Evolutionary conservation across 2,329 filamentous ascomycete species (phyloP).

Genomic region (Pestalotiopsis sp.): DNA sequence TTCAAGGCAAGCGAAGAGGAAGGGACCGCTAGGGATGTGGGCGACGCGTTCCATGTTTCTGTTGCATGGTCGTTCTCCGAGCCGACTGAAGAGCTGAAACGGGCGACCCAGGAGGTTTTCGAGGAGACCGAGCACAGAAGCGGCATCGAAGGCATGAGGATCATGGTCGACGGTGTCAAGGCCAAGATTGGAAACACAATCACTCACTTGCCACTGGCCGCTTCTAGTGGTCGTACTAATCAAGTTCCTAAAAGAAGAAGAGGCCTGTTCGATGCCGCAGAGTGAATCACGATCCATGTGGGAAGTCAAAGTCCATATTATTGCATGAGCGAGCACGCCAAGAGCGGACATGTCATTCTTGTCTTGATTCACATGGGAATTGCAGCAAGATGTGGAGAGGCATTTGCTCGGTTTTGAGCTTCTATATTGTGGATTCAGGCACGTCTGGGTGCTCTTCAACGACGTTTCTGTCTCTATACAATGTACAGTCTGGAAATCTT

Average conservation of each 20-base stretch:
- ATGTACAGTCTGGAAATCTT: background rate
- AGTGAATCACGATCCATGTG: background rate
- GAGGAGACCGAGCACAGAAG: slow-evolving; percentile 21
- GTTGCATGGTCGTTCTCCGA: slow-evolving; percentile 78
- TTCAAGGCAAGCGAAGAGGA: slow-evolving; percentile 12
- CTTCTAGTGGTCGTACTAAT: background rate
- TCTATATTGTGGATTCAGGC: background rate
- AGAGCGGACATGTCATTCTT: background rate
- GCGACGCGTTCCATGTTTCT: slow-evolving; percentile 78
- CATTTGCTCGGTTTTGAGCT: background rate
- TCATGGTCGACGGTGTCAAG: slow-evolving; percentile 67
- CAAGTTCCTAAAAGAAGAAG: background rate
- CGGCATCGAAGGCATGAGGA: slow-evolving; percentile 41
- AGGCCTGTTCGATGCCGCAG: background rate
- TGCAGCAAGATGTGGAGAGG: background rate
- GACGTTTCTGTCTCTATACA: background rate
- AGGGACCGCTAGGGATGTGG: slow-evolving; percentile 23
- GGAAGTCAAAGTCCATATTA: background rate
- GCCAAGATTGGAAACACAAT: slow-evolving; percentile 76
- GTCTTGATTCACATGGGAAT: no score
- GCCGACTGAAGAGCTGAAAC: slow-evolving; percentile 47
- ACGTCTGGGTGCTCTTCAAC: background rate
- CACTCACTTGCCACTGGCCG: slow-evolving; percentile 46
- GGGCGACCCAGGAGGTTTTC: slow-evolving; percentile 37
- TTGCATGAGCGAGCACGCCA: background rate